Evolutionary conservation across 208 protist species (phyloP).

Genomic region (Leishmania braziliensis): DNA sequence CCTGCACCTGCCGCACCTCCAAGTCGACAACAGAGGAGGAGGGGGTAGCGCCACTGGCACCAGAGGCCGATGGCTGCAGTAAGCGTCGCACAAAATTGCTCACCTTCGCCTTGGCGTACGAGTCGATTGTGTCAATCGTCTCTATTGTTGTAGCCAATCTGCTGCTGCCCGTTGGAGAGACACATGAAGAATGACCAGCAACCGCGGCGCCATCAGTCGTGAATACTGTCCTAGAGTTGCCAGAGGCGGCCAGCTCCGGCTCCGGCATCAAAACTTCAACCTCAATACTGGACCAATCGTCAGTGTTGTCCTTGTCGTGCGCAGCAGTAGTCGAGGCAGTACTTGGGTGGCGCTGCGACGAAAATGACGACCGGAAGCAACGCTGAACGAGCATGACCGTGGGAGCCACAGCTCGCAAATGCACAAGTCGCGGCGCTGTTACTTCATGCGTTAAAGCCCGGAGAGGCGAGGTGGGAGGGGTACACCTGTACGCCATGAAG

Average conservation of each 20-base stretch:
- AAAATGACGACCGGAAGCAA: not conserved
- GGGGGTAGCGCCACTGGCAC: not conserved
- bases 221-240: not conserved
- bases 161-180: not conserved
- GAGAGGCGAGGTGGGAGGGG: not conserved
- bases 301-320: not conserved
- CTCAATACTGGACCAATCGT: conserved; percentile 33
- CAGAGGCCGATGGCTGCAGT: conserved; percentile 5
- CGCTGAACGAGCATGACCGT: not conserved
- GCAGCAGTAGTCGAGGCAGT: not conserved
- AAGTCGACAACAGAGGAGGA: conserved; percentile 6
- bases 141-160: conserved; percentile 21
- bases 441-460: not conserved
- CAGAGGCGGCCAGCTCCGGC: not conserved
- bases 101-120: conserved; percentile 77
- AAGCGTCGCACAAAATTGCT: conserved; percentile 60
- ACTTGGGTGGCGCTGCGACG: not conserved
- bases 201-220: not conserved
- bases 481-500: not conserved
- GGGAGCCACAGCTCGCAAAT: not conserved
- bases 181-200: not conserved
- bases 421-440: not conserved
- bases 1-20: conserved; percentile 69
- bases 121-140: conserved; percentile 52
- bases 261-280: conserved; percentile 29